Conservation (phyloP, 2,329 filamentous ascomycete genomes). For the Sclerotinia spermophila region DNA sequence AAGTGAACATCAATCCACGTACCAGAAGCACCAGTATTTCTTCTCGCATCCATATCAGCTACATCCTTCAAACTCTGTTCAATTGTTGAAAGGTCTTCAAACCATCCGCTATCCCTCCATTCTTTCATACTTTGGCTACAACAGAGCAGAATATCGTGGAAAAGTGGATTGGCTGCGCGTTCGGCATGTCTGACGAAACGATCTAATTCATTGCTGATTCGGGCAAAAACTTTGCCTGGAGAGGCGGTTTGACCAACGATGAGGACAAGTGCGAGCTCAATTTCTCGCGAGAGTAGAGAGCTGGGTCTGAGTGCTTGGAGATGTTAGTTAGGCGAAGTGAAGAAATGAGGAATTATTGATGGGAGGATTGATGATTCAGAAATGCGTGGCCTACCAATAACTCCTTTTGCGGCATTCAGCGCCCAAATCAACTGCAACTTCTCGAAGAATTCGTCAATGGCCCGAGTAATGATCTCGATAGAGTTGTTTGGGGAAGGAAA, state of each 20-base stretch:
- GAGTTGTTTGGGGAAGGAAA: neutral
- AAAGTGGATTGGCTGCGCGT: neutral
- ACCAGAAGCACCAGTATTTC: neutral
- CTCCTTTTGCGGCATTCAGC: neutral
- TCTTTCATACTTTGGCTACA: neutral
- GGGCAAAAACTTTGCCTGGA: neutral
- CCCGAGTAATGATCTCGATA: neutral
- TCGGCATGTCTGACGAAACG: neutral
- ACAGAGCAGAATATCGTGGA: neutral
- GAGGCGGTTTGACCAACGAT: neutral
- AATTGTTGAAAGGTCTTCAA: neutral
- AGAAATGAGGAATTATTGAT: accelerated
- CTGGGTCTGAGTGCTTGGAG: neutral
- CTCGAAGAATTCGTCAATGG: neutral
- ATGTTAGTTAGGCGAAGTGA: neutral
- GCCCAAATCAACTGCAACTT: neutral
- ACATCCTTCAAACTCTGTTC: neutral
- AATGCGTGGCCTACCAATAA: neutral
- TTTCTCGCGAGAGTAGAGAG: neutral
- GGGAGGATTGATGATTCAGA: too few species aligned
- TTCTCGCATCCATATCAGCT: neutral
- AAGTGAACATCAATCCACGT: neutral
- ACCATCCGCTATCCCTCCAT: neutral
- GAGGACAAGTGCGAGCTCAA: neutral
- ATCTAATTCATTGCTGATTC: neutral